Percentiles rank a stretch among this genome's conserved stretches.
Evolutionary conservation across 164 flowering plant species (phyloP).

Genomic region (Malania oleifera): DNA sequence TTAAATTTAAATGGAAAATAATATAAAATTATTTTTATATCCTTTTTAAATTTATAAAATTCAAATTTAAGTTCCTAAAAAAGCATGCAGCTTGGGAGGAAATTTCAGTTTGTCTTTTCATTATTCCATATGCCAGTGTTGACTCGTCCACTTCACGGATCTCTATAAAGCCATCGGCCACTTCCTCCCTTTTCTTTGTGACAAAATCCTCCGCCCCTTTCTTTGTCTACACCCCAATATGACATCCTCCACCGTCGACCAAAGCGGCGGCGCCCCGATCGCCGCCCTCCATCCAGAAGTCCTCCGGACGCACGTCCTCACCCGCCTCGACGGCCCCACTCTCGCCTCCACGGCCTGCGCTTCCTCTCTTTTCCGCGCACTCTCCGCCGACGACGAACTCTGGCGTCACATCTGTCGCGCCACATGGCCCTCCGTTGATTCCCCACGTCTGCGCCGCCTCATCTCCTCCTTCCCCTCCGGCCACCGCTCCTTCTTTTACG

Average conservation of each 20-base stretch:
- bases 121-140: too few relatives aligned
- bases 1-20: too few relatives aligned
- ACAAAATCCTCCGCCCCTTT: neutral
- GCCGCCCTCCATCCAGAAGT: neutral
- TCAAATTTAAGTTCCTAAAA: too few relatives aligned
- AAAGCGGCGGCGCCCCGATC: neutral
- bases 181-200: neutral
- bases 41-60: too few relatives aligned
- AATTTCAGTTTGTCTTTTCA: too few relatives aligned
- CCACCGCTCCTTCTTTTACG: slow-evolving; percentile 67
- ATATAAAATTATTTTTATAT: too few relatives aligned
- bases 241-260: neutral
- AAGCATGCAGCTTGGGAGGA: too few relatives aligned
- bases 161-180: neutral
- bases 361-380: slow-evolving; percentile 36
- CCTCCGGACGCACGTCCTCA: slow-evolving; percentile 47
- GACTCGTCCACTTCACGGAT: too few relatives aligned
- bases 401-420: slow-evolving; percentile 53
- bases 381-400: slow-evolving; percentile 42
- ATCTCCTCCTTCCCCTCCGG: slow-evolving; percentile 51
- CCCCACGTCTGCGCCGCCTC: slow-evolving; percentile 31
- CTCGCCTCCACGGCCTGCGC: slow-evolving; percentile 53
- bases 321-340: slow-evolving; percentile 62
- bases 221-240: neutral
- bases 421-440: slow-evolving; percentile 61